These are phyloP conservation scores for Taxillus chinensis DNA, from an alignment of 164 flowering plant genomes.

Conservation along the genomic window DNA sequence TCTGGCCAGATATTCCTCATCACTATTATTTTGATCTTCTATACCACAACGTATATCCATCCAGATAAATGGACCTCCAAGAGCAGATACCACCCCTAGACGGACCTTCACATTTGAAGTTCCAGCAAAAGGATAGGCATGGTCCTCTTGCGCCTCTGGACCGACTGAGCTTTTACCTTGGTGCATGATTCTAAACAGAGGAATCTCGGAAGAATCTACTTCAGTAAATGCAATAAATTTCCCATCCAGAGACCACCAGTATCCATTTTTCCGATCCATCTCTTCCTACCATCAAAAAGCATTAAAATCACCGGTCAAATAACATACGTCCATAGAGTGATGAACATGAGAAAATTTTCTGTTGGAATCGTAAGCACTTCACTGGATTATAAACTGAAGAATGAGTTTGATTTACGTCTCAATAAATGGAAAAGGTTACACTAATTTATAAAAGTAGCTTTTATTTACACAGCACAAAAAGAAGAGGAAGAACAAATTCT, in stretches of 20 bases:
- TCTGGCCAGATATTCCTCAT: slow-evolving; percentile 81
- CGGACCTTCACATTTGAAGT: slow-evolving; percentile 70
- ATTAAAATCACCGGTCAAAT: neutral
- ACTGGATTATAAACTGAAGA: too few relatives aligned
- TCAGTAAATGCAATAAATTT: slow-evolving; percentile 78
- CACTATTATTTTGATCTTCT: slow-evolving; percentile 17
- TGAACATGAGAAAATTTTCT: neutral
- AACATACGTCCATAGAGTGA: neutral
- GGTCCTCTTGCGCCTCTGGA: slow-evolving; percentile 89
- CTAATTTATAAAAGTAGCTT: neutral
- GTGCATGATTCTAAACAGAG: slow-evolving; percentile 82
- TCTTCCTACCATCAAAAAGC: slow-evolving; percentile 56
- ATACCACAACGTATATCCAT: slow-evolving; percentile 84
- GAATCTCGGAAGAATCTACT: slow-evolving; percentile 78
- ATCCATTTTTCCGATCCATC: slow-evolving; percentile 89
- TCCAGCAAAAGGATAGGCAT: slow-evolving; percentile 92
- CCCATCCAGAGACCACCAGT: slow-evolving; percentile 97
- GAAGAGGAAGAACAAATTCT: slow-evolving; percentile 11
- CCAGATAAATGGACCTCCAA: slow-evolving; percentile 70
- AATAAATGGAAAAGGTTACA: neutral
- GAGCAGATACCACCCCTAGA: slow-evolving; percentile 63
- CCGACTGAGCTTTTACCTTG: slow-evolving; percentile 85
- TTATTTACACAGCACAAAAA: neutral
- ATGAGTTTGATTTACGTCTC: neutral
- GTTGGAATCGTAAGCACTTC: neutral